A percentile compares a stretch with the other conserved stretches of the same genome.
Evolutionary conservation across 805 yeast genomes (phyloP).

Genomic region (Sugiyamaella chiloensis): DNA sequence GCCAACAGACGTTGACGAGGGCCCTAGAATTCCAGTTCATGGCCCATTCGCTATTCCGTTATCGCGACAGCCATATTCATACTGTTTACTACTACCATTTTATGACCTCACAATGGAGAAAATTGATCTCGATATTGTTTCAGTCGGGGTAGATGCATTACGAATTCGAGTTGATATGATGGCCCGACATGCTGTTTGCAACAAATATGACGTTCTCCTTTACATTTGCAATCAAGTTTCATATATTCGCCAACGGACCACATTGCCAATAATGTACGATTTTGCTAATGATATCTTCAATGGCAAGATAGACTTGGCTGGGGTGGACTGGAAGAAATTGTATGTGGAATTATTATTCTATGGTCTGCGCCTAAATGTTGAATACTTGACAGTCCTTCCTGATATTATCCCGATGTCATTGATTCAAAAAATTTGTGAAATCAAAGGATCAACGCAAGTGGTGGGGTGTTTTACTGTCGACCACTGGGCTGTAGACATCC

Average conservation of each 20-base stretch:
- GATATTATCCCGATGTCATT: constrained; percentile 9
- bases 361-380: constrained; percentile 12
- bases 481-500: constrained; percentile 7
- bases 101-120: constrained; percentile 5
- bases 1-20: background rate
- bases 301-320: background rate
- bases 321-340: constrained; percentile 11
- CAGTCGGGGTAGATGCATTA: constrained; percentile 13
- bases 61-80: background rate
- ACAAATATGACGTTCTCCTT: constrained; percentile 2
- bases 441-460: background rate
- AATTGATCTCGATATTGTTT: constrained; percentile 8
- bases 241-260: constrained; percentile 2
- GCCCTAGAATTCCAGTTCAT: background rate
- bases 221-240: constrained; percentile 10
- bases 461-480: constrained; percentile 10
- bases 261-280: constrained; percentile 10
- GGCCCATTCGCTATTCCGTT: background rate
- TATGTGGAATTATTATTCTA: constrained; percentile 4
- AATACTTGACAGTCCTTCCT: constrained; percentile 7
- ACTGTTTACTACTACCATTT: constrained; percentile 9
- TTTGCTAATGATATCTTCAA: constrained; percentile 9
- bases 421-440: background rate
- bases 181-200: constrained; percentile 8
- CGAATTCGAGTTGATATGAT: constrained; percentile 12